Conservation (phyloP, 371 early-diverging fungal genomes). For the Gilbertella persicaria region DNA sequence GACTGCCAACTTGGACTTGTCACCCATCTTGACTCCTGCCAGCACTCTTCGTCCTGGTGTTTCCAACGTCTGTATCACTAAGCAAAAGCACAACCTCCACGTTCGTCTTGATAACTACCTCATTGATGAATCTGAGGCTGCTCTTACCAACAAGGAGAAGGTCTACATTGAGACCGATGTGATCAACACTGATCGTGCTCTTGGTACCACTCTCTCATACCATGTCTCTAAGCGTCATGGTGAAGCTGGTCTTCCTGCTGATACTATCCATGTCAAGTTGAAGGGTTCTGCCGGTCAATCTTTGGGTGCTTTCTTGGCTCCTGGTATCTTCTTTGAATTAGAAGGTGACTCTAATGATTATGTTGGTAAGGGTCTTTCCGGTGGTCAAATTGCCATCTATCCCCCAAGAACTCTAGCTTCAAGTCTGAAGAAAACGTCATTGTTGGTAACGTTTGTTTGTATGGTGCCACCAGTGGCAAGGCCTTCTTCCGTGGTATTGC, state of each 20-base stretch:
- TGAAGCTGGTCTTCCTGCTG: constrained; percentile 82
- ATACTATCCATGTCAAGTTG: constrained; percentile 83
- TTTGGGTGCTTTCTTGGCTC: constrained; percentile 92
- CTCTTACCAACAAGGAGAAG: constrained; percentile 62
- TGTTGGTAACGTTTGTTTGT: constrained; percentile 96
- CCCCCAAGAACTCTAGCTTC: constrained; percentile 83
- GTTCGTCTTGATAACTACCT: constrained; percentile 82
- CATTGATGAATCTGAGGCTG: constrained; percentile 77
- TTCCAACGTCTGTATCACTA: constrained; percentile 74
- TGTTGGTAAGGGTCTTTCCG: constrained; percentile 97
- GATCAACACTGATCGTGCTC: constrained; percentile 95
- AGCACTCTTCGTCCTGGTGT: constrained; percentile 85
- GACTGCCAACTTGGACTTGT: constrained; percentile 83
- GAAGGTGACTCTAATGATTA: constrained; percentile 98
- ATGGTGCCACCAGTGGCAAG: constrained; percentile 93
- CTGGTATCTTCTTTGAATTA: constrained; percentile 88
- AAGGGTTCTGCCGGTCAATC: constrained; percentile 96
- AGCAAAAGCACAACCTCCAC: constrained; percentile 88
- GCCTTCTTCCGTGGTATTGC: constrained; percentile 94
- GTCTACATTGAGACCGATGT: constrained; percentile 69
- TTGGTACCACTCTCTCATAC: constrained; percentile 91
- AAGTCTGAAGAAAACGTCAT: constrained; percentile 87
- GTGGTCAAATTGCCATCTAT: constrained; percentile 86
- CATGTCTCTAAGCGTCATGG: constrained; percentile 82
- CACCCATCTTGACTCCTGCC: constrained; percentile 88